Percentiles rank a stretch among this genome's conserved stretches.
Evolutionary conservation across 345 rosid species (phyloP).

Genomic region (Bruguiera sexangula): DNA sequence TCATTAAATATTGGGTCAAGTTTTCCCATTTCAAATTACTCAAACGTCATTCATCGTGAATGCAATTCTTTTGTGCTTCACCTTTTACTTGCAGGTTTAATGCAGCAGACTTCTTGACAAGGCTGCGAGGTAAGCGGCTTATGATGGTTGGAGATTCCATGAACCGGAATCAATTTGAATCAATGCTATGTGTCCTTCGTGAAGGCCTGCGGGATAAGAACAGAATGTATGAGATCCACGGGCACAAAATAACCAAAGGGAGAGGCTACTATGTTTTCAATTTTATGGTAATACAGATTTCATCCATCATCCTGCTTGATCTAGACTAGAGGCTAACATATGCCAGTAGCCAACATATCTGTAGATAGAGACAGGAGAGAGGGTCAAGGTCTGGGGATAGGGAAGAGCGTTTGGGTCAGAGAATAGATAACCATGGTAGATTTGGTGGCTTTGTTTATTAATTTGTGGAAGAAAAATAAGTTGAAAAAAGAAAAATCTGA

Average conservation of each 20-base stretch:
- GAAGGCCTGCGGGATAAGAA: constrained; percentile 63
- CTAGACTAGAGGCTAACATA: background rate
- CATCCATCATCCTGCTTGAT: constrained; percentile 12
- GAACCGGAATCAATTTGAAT: constrained; percentile 93
- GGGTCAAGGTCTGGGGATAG: background rate
- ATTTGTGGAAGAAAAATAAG: background rate
- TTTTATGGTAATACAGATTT: constrained; percentile 50
- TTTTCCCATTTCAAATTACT: background rate
- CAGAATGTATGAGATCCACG: constrained; percentile 73
- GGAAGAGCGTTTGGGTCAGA: too few relatives aligned
- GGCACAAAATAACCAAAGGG: constrained; percentile 77
- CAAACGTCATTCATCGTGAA: background rate
- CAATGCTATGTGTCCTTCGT: constrained; percentile 79
- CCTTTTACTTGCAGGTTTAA: constrained; percentile 71
- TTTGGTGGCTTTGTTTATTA: background rate
- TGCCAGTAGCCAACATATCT: background rate
- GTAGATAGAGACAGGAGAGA: background rate
- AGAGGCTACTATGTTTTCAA: constrained; percentile 79
- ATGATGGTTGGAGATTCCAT: constrained; percentile 94
- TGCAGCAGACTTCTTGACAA: constrained; percentile 87
- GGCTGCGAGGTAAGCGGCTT: constrained; percentile 73
- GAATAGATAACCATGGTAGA: background rate
- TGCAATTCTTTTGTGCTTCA: constrained; percentile 29
- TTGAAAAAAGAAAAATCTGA: background rate
- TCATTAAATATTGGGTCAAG: background rate